Evolutionary conservation across 495 filamentous ascomycete genomes (phyloP).

Genomic region (Ramalina intermedia): DNA sequence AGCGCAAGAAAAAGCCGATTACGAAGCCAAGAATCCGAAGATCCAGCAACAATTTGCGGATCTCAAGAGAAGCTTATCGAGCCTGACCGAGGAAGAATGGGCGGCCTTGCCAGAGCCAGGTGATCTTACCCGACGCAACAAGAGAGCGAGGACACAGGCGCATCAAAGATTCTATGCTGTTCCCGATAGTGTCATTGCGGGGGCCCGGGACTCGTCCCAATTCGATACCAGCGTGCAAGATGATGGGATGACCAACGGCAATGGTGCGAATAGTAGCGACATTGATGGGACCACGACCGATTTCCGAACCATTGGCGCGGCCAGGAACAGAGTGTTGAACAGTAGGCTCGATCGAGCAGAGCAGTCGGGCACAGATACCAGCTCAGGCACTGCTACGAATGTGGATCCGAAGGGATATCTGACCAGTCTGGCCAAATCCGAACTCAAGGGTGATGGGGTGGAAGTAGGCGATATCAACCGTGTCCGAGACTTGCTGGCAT

Average conservation of each 20-base stretch:
- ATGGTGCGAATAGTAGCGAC: constrained; percentile 31
- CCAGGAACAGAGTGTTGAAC: constrained; percentile 82
- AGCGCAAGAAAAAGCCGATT: constrained; percentile 76
- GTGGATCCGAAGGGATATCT: constrained; percentile 95
- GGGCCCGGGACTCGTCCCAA: constrained; percentile 62
- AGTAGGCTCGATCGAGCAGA: constrained; percentile 85
- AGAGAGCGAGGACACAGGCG: constrained; percentile 61
- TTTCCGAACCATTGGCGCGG: constrained; percentile 94
- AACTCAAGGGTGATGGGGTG: constrained; percentile 52
- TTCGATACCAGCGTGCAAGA: constrained; percentile 75
- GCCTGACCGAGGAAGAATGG: constrained; percentile 92
- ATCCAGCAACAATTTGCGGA: constrained; percentile 98
- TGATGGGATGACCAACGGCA: constrained; percentile 42
- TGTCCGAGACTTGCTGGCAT: constrained; percentile 83
- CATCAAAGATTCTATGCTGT: constrained; percentile 89
- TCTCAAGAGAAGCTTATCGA: constrained; percentile 75
- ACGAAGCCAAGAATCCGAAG: constrained; percentile 93
- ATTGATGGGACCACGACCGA: constrained; percentile 86
- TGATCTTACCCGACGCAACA: constrained; percentile 87
- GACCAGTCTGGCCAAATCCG: constrained; percentile 69
- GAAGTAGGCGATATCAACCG: constrained; percentile 92
- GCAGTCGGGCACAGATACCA: constrained; percentile 50
- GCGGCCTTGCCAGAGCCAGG: constrained; percentile 89
- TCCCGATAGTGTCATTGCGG: constrained; percentile 87
- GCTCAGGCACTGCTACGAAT: constrained; percentile 69